Base-by-base conservation (phyloP, 257 asterid genomes). In the Nicotiana benthamiana region DNA sequence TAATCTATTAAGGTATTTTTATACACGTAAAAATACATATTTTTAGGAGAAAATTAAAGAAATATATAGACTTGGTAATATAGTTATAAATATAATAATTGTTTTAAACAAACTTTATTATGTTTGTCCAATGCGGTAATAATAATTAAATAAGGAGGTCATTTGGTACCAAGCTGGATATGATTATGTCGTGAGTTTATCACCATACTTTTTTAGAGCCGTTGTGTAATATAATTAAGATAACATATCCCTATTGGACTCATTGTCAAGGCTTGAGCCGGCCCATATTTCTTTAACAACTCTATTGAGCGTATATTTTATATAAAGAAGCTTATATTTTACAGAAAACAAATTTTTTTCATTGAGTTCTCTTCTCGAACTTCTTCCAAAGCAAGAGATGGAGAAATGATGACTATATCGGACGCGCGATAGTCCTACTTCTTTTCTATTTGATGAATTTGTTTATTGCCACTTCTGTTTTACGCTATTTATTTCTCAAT, bases 301-400 rank as follows among this genome's bases (percentile, higher is more conserved):
- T 46, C 22, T 72, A 0, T 46, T 2, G 8, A 3, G 7, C 0
- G 2, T 12, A 22, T 22, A 8, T 70, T 40, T 0, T 67, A 70
- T 70, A 40, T 43, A 70, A 43, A 70, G 15, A 70, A 3, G 5
- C 16, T 2, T 12, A 70, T 20, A 8, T 10, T 10, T n/a, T 36
- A 12, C 26, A 3, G 10, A 6, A 2, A 1, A 18, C 0, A 36
- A 43, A 70, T 0, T 0, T 0, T 0, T 0, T 22, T 20, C 1
- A 43, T 70, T 13, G 13, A 43, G 12, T 70, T 36, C 6, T 43
- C 20, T 70, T 22, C 13, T 13, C 13, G 2, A 1, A 1, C 3
- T 70, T 43, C 22, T 20, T 43, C 12, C 18, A 12, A 70, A 43
- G 11, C 57, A 6, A 40, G 1, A 5, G 11, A 10, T 11, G 16